Evolutionary conservation across 2,329 filamentous ascomycete species (phyloP), one percentile per base, ranked within the genome.

Genomic region (Uncinocarpus reesii): DNA sequence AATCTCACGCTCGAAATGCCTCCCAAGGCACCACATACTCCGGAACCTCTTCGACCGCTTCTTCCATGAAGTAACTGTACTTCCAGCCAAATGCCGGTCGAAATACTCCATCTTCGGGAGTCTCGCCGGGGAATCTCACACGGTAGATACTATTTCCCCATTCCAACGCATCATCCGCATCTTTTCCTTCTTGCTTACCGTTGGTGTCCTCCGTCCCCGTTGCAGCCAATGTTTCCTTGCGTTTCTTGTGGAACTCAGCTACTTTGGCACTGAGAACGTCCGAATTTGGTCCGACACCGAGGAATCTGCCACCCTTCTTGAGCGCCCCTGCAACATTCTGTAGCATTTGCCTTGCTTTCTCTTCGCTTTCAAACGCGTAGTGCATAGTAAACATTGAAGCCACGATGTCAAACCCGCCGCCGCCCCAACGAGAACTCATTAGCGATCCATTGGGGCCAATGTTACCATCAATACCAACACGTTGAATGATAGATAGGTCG

Each of bases 301-400:
- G 83, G 66, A 98, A 93, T 31, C 88, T 81, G 1, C 92, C 92
- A 20, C 92, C 92, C 63, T 96, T 95, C 65, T 90, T 95, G 59
- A 98, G 68, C 1, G 85, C 79, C 1, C 88, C 85, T 0, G 92
- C 83, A 2, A 98, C 90, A 61, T 98, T 98, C 59, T 81, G 79
- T 48, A 98, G 75, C 92, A 98, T 96, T 53, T 80, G 85, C 37
- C 87, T 80, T 1, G 90, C 87, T 65, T 95, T 93, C 41, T 80
- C 78, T 65, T 98, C 90, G 45, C 75, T 86, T 71, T 96, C 92
- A 58, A 96, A 98, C 4, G 92, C 89, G 65, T 98, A 98, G 69
- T 98, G 92, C 81, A 98, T 92, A 60, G 88, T 93, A 66, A 98
- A 98, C 92, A 98, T 98, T 79, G 95, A 95, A 62, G 84, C 88